Conservation (phyloP, 495 filamentous ascomycete species). For the Penicillium ucsense region DNA sequence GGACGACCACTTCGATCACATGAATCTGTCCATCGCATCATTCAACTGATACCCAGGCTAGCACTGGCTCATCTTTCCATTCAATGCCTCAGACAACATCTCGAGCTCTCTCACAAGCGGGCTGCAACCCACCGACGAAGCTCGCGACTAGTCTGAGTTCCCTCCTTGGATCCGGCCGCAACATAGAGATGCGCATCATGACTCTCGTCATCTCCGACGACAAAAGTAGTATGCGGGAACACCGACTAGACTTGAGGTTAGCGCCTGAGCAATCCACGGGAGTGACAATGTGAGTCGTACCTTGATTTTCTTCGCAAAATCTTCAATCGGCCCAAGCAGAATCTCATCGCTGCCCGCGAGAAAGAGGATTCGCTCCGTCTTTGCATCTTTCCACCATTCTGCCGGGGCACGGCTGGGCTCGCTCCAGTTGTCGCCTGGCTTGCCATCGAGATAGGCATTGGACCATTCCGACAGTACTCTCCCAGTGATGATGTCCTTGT, state of each 20-base stretch:
- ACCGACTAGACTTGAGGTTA: slow-evolving; percentile 16
- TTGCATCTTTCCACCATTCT: slow-evolving; percentile 45
- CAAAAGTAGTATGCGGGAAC: slow-evolving; percentile 20
- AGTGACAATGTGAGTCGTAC: slow-evolving; percentile 9
- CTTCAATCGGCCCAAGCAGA: slow-evolving; percentile 45
- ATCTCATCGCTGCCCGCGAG: slow-evolving; percentile 48
- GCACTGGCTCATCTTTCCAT: too few species aligned
- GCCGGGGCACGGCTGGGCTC: slow-evolving; percentile 39
- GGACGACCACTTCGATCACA: too few species aligned
- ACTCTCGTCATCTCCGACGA: slow-evolving; percentile 25
- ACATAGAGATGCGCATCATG: slow-evolving; percentile 27
- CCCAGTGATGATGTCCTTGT: slow-evolving; percentile 38
- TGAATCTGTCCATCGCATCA: too few species aligned
- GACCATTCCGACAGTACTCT: slow-evolving; percentile 29
- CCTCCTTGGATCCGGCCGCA: slow-evolving; percentile 9
- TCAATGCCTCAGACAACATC: too few species aligned
- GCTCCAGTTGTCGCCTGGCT: slow-evolving; percentile 43
- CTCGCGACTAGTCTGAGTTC: slow-evolving; percentile 17
- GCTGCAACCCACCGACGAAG: slow-evolving; percentile 25
- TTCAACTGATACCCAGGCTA: too few species aligned
- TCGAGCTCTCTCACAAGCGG: slow-evolving; percentile 11
- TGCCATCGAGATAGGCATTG: slow-evolving; percentile 32
- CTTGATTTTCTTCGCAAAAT: slow-evolving; percentile 37
- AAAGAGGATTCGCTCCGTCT: slow-evolving; percentile 40
- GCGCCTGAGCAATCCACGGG: neutral